Evolutionary conservation across 2,329 filamentous ascomycete species (phyloP), one percentile per base, ranked within the genome.

Genomic region (Cladosporium sp.): DNA sequence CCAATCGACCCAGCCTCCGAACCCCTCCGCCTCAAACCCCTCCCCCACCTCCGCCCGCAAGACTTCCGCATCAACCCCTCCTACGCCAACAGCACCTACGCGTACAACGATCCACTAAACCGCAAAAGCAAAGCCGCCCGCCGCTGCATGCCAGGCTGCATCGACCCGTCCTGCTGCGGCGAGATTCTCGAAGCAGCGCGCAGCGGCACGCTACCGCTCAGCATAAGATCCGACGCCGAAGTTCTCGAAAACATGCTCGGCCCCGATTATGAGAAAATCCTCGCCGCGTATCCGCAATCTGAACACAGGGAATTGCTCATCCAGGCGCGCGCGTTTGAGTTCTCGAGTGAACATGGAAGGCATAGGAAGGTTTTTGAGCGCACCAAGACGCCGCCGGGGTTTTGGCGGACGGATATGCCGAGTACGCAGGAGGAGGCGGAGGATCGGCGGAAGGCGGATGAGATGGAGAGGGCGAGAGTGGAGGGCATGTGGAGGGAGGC

Each of bases 331-430:
- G 84, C 83, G 0, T 79, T 82, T 62, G 75, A 84, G 42, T 72
- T 94, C 55, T 86, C 91, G 1, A 84, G 91, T 61, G 78, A 80
- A 54, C 82, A 81, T 65, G 90, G 90, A 5, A 88, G 78, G 63
- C 91, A 96, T 68, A 78, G 86, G 50, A 80, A 92, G 58, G 77
- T 82, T 22, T 90, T 85, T 67, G 79, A 84, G 53, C 79, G 89
- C 43, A 77, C 80, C 55, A 75, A 72, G 38, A 88, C 86, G 8
- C 91, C 93, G 11, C 88, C 89, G 1, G 91, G 90, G 0, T 97
- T 88, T 65, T 98, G 93, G 93, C 78, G 88, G 48, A 79, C 85
- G 1, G 92, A 95, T 58, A 95, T 98, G 65, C 91, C 92, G 1
- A 82, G 74, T 20, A 96, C 93, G 1, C 93, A 97, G 65, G 88